Evolutionary conservation across 768 basidiomycete genomes (phyloP).

Genomic region (Boletus tomentosulus): DNA sequence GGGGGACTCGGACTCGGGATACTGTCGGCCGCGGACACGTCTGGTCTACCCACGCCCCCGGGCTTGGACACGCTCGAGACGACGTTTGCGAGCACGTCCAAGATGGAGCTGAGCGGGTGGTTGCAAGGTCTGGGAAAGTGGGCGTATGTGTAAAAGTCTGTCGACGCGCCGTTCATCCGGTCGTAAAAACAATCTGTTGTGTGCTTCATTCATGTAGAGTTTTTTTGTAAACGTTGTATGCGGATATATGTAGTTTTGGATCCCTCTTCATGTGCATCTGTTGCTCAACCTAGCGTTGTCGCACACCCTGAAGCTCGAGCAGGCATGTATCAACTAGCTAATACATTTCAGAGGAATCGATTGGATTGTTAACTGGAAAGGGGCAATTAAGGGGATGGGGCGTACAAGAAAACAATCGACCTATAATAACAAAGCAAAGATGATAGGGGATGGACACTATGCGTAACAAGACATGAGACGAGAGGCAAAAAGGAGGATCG

Average conservation of each 20-base stretch:
- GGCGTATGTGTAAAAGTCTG: constrained; percentile 33
- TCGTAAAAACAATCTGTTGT: background rate
- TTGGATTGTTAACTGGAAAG: background rate
- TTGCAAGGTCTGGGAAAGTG: constrained; percentile 34
- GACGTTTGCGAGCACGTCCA: constrained; percentile 26
- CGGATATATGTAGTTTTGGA: background rate
- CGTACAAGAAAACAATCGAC: background rate
- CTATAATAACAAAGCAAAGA: background rate
- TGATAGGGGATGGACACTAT: background rate
- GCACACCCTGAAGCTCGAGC: background rate
- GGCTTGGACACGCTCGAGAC: constrained; percentile 11
- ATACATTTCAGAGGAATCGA: background rate
- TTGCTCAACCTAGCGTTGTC: no score
- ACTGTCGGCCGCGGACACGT: constrained; percentile 42
- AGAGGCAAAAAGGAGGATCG: background rate
- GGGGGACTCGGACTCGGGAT: constrained; percentile 93
- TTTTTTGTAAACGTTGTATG: background rate
- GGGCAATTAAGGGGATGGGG: background rate
- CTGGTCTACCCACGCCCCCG: constrained; percentile 27
- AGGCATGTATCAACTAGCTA: background rate
- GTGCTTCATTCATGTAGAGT: background rate
- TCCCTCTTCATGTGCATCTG: no score
- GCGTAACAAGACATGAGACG: background rate
- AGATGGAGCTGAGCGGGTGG: constrained; percentile 34
- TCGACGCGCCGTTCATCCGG: background rate